A percentile compares a stretch with the other conserved stretches of the same genome.
Evolutionary conservation across 306 rosid genomes (phyloP).

Genomic region (Dalbergia cochinchinensis): DNA sequence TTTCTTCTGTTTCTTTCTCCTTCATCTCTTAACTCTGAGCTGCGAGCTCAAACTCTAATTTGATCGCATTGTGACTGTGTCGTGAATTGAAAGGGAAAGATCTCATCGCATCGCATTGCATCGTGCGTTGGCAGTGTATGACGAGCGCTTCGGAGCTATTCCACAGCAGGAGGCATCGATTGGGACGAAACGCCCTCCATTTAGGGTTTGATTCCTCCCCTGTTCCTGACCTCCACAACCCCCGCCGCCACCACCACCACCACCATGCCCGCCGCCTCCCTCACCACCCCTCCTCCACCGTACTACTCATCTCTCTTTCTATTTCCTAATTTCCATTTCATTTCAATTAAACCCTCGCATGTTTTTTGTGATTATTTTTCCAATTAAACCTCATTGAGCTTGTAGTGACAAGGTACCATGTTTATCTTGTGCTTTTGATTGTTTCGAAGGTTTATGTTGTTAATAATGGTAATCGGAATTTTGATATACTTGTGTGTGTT

Average conservation of each 20-base stretch:
- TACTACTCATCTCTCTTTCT: neutral
- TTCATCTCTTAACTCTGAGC: neutral
- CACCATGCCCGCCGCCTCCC: conserved; percentile 52
- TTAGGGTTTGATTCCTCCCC: conserved; percentile 53
- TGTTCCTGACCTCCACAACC: conserved; percentile 28
- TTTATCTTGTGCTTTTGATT: neutral
- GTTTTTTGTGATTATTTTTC: too few species aligned
- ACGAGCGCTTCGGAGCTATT: conserved; percentile 97
- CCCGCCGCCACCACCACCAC: conserved; percentile 60
- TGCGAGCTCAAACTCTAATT: neutral
- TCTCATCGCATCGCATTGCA: neutral
- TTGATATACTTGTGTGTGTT: too few species aligned
- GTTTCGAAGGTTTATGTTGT: neutral
- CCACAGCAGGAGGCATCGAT: conserved; percentile 73
- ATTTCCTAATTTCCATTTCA: too few species aligned
- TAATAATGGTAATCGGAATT: too few species aligned
- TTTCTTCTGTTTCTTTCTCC: neutral
- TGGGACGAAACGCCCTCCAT: conserved; percentile 61
- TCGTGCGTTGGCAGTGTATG: conserved; percentile 58
- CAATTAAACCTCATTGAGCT: too few species aligned
- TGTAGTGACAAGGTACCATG: neutral
- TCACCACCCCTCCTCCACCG: conserved; percentile 37
- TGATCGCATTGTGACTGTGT: neutral
- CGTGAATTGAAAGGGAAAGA: neutral
- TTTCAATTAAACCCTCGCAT: too few species aligned